Evolutionary conservation across 768 basidiomycete genomes (phyloP), one percentile per base, ranked within the genome.

Genomic region (Hypholoma sublateritium): DNA sequence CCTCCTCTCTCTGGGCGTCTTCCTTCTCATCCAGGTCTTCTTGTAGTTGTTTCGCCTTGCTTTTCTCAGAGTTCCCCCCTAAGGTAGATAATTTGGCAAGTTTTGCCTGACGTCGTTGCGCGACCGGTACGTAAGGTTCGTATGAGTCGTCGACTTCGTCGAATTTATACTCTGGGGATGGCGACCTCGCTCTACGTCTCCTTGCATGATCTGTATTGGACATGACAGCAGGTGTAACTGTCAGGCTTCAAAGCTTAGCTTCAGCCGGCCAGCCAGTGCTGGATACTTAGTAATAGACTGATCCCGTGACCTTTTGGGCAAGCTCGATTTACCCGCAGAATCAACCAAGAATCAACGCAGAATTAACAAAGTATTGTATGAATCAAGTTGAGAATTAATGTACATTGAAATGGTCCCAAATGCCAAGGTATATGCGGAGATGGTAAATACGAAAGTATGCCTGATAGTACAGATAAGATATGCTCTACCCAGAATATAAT

Each of bases 111-210:
- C 92, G 84, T 51, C 94, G 83, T 70, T 97, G 88, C 14, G 89
- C 82, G 34, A 98, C 87, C 11, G 96, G 86, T 34, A 98, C 73
- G 69, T 98, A 98, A 0, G 91, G 90, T 57, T 89, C 86, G 66
- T 94, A 95, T 19, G 78, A 70, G 49, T 85, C 81, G 53, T 82
- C 78, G 28, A 84, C 82, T 25, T 86, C 82, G 59, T 89, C 86
- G 49, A 88, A 76, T 35, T 78, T 81, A 72, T 85, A 88, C 46
- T 60, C 67, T 14, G 88, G 77, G 13, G 88, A 86, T 0, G 84
- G 81, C 45, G 86, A 82, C 41, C 81, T 77, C 13, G 74, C 58
- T 59, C 79, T 80, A 59, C 80, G 80, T 58, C 80, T 83, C 67
- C 82, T 87, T 53, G 74, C 16, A 11, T 9, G 17, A 6, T 53